Conservation (phyloP, 805 yeast genomes). For the Nakazawaea sp. region DNA sequence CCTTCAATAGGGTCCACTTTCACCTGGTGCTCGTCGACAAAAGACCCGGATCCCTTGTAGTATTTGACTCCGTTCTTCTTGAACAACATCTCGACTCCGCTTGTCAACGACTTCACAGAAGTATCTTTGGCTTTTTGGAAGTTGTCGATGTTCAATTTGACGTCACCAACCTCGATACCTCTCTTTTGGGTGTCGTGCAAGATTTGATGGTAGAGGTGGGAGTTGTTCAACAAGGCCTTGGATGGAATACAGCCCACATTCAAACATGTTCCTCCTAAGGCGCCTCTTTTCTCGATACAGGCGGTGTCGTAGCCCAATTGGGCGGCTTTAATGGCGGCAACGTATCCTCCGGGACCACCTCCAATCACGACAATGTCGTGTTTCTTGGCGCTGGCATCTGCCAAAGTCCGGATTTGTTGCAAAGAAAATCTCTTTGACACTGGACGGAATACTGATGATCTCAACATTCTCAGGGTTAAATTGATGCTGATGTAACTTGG, state of each 20-base stretch:
- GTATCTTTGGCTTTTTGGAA: conserved; percentile 91
- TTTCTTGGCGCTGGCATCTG: conserved; percentile 35
- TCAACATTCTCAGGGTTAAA: conserved; percentile 5
- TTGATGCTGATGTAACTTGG: background rate
- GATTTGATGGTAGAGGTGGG: conserved; percentile 87
- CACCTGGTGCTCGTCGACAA: conserved; percentile 71
- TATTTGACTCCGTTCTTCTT: conserved; percentile 93
- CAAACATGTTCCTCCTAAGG: conserved; percentile 96
- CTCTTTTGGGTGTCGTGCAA: conserved; percentile 76
- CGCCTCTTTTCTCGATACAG: conserved; percentile 94
- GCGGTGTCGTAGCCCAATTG: conserved; percentile 93
- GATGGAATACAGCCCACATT: conserved; percentile 99
- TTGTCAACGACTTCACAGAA: conserved; percentile 82
- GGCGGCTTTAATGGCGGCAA: conserved; percentile 98
- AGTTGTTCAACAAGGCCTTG: conserved; percentile 89
- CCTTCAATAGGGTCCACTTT: conserved; percentile 86
- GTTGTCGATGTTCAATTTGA: conserved; percentile 63
- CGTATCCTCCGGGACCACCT: conserved; percentile 99
- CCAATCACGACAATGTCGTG: conserved; percentile 95
- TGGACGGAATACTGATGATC: conserved; percentile 8
- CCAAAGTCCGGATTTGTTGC: background rate
- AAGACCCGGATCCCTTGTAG: conserved; percentile 89
- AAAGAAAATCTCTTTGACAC: background rate
- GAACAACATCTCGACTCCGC: conserved; percentile 91
- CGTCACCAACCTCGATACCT: conserved; percentile 86